Conservation (phyloP, 2,329 filamentous ascomycete genomes). For the Ceratocystis eucalypticola region DNA sequence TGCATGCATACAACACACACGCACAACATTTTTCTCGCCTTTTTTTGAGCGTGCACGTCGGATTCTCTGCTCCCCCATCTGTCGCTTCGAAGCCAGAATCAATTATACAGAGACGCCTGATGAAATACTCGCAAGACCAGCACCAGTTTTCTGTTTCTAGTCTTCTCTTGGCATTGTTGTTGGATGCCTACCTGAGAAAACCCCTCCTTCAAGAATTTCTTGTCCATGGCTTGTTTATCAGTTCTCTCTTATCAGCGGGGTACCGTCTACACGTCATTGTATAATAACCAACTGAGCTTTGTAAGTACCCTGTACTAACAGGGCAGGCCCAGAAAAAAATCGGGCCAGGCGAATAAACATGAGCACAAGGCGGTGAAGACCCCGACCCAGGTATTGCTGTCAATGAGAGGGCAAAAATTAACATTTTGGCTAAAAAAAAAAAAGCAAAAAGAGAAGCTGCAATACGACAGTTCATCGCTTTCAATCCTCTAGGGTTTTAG, state of each 20-base stretch:
- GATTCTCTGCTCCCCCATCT: too few species aligned
- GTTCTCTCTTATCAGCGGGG: conserved; percentile 13
- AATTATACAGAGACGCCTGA: too few species aligned
- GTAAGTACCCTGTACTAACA: neutral
- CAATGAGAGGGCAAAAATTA: too few species aligned
- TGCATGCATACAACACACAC: neutral
- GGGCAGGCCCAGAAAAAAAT: too few species aligned
- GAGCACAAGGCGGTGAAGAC: too few species aligned
- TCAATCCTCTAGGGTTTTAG: neutral
- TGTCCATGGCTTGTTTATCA: neutral
- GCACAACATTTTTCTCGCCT: too few species aligned
- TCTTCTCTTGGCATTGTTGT: neutral
- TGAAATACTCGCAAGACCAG: too few species aligned
- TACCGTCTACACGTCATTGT: conserved; percentile 7
- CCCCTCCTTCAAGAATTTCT: neutral
- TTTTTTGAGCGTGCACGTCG: too few species aligned
- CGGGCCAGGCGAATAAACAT: too few species aligned
- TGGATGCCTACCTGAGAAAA: neutral
- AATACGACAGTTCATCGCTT: neutral
- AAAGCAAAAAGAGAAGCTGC: neutral
- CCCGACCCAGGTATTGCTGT: too few species aligned
- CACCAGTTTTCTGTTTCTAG: neutral
- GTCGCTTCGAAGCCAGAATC: too few species aligned
- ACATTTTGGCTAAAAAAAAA: neutral
- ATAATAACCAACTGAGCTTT: neutral